A percentile compares a stretch with the other conserved stretches of the same genome.
Evolutionary conservation across 306 rosid genomes (phyloP).

Genomic region (Ammopiptanthus mongolicus): DNA sequence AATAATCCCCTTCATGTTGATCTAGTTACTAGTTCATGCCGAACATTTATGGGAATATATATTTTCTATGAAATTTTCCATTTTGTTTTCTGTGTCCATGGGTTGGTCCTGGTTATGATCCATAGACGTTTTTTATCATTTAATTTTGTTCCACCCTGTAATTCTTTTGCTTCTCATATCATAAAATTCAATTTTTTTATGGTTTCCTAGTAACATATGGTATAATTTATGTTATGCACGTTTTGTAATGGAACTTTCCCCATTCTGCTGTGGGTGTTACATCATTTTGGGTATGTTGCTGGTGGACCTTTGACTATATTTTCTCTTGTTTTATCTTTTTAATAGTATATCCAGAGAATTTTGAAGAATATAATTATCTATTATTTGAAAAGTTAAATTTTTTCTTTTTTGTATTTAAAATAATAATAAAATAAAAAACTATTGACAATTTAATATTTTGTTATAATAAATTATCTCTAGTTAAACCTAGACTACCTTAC

Average conservation of each 20-base stretch:
- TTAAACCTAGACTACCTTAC: too few relatives aligned
- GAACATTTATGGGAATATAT: not conserved
- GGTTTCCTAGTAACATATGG: not conserved
- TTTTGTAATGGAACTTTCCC: not conserved
- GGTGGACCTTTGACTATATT: not conserved
- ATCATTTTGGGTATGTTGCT: conserved; percentile 11
- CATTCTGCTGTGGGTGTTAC: not conserved
- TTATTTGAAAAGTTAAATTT: too few relatives aligned
- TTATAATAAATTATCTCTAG: too few relatives aligned
- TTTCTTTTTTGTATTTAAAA: too few relatives aligned
- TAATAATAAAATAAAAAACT: too few relatives aligned
- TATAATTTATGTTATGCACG: not conserved
- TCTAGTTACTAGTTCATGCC: not conserved
- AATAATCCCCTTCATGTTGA: not conserved
- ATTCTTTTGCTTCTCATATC: not conserved
- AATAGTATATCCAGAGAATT: too few relatives aligned
- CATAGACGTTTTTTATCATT: not conserved
- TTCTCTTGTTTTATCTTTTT: not conserved
- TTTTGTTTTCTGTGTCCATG: not conserved
- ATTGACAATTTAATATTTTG: too few relatives aligned
- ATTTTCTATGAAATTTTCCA: not conserved
- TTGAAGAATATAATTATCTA: too few relatives aligned
- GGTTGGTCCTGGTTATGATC: not conserved
- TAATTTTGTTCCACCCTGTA: not conserved
- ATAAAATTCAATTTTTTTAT: not conserved